Base-by-base conservation (phyloP, 345 rosid genomes). In the Boechera retrofracta region DNA sequence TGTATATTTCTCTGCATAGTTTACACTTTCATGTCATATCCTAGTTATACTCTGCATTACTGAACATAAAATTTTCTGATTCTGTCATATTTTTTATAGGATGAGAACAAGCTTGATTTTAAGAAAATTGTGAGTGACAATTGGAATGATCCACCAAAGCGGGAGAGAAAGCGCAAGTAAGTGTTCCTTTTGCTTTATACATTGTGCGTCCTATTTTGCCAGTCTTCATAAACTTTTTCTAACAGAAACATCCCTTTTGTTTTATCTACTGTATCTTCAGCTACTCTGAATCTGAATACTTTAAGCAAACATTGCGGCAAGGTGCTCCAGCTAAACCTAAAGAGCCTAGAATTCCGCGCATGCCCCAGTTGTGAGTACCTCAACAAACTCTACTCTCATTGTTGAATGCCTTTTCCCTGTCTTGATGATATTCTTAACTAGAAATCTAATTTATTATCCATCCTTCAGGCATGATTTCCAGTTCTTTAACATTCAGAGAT, bases 131-230 rank as follows among this genome's bases (percentile, higher is more conserved):
- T 87, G 73, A 89, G 96, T 41, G 98, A 96, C 10, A 96, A 96
- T 72, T 93, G 98, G 99, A 84, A 91, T 81, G 99, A 96, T 79
- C 99, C 98, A 15, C 96, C 99, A 55, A 91, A 86, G 83, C 87
- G 99, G 81, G 99, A 96, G 89, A 84, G 96, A 59, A 96, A 96
- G 89, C 94, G 99, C 87, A 96, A 96, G 98, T 95, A 92, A 82
- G 58, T 79, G 49, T 55, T 70, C 35, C 32, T 70, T 36, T 18
- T 63, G 29, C 21, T 61, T 41, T 49, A 11, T 69, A 63, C 72
- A 69, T 63, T 79, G 48, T 36, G 5, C 64, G 16, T 49, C 63
- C 32, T 70, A 56, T 29, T 75, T 61, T 61, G 10, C 61, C 11
- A 32, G 26, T 64, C 64, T 47, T 61, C 36, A 26, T 44, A 53